Conservation (phyloP, 1,284 basidiomycete genomes). For the Fomes fomentarius region DNA sequence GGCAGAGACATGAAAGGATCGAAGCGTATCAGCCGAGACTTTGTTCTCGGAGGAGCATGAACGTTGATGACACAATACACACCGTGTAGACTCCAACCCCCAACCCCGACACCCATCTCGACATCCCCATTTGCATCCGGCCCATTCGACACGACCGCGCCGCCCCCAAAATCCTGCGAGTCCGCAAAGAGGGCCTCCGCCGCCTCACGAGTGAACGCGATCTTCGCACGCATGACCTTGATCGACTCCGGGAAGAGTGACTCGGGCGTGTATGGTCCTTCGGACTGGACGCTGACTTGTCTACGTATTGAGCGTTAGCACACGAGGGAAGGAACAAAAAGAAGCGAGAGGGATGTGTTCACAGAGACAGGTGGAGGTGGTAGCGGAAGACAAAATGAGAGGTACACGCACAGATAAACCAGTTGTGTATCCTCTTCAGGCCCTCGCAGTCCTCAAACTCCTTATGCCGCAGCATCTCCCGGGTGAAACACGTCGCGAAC, state of each 20-base stretch:
- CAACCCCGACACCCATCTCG: conserved; percentile 47
- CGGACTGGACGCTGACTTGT: conserved; percentile 93
- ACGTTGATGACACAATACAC: no score
- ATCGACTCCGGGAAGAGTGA: conserved; percentile 86
- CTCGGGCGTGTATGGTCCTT: conserved; percentile 86
- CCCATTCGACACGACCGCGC: conserved; percentile 2
- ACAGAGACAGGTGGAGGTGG: no score
- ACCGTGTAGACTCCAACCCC: no score
- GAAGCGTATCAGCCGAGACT: no score
- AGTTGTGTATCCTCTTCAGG: conserved; percentile 87
- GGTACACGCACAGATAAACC: conserved; percentile 79
- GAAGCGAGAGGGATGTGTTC: no score
- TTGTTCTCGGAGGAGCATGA: no score
- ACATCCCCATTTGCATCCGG: conserved; percentile 38
- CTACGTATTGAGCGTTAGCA: no score
- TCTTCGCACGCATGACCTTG: conserved; percentile 83
- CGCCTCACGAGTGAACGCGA: conserved; percentile 60
- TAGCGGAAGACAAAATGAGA: not conserved
- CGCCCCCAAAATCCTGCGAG: conserved; percentile 19
- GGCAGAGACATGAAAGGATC: no score
- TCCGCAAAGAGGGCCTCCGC: conserved; percentile 56
- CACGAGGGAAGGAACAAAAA: no score
- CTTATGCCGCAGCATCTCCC: conserved; percentile 91
- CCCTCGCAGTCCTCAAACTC: conserved; percentile 90
- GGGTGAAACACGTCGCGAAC: conserved; percentile 88